phyloP scores from a whole-genome alignment of 495 filamentous ascomycete species.

The Aspergillus heteromorphus region DNA sequence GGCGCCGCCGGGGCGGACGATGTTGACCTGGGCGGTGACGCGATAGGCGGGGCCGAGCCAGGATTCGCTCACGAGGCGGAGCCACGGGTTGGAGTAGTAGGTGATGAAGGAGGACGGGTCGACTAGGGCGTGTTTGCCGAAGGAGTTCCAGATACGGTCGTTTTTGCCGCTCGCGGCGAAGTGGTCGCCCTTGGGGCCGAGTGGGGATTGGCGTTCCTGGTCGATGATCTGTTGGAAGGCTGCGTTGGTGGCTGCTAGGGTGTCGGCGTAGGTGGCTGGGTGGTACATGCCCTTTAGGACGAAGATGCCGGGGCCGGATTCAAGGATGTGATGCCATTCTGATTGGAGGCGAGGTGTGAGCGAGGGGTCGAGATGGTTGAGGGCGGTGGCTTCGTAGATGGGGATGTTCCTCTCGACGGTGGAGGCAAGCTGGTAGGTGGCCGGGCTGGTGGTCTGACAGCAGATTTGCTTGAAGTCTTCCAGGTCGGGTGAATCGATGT shows the following conservation, averaged over 20 bases:
- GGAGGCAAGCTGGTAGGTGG: conserved; percentile 39
- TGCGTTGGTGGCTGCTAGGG: conserved; percentile 34
- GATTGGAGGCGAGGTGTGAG: conserved; percentile 37
- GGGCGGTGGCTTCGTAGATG: conserved; percentile 40
- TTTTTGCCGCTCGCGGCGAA: conserved; percentile 46
- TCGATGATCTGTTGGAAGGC: conserved; percentile 43
- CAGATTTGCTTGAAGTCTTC: conserved; percentile 41
- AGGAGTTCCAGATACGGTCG: conserved; percentile 54
- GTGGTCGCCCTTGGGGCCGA: conserved; percentile 44
- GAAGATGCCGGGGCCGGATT: conserved; percentile 47
- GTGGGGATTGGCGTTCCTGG: conserved; percentile 20
- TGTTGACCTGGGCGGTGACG: conserved; percentile 52
- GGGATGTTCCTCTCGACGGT: conserved; percentile 43
- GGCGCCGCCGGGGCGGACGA: conserved; percentile 47
- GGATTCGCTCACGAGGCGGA: conserved; percentile 35
- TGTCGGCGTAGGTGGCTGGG: conserved; percentile 16
- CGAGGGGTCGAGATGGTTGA: conserved; percentile 17
- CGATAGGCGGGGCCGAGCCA: conserved; percentile 52
- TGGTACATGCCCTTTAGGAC: conserved; percentile 44
- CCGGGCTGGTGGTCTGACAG: conserved; percentile 26
- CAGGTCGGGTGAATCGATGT: conserved; percentile 16
- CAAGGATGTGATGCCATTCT: conserved; percentile 52
- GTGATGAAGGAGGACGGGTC: conserved; percentile 41
- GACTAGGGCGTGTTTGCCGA: conserved; percentile 46
- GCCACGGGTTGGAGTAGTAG: conserved; percentile 53